Evolutionary conservation across 306 rosid species (phyloP).

Genomic region (Nissolia schottii): DNA sequence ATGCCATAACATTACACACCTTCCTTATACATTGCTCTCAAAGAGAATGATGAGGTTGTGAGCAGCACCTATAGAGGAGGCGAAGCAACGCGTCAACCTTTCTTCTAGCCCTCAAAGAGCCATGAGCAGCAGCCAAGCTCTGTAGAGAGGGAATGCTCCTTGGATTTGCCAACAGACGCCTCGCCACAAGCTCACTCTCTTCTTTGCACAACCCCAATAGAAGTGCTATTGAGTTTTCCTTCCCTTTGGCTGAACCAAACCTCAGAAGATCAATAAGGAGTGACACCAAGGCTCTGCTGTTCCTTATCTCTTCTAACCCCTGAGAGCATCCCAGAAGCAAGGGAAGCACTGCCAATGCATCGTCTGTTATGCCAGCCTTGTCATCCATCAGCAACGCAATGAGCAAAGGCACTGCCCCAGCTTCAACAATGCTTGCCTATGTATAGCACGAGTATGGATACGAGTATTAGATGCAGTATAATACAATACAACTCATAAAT

Average conservation of each 20-base stretch:
- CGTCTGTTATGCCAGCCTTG: slow-evolving; percentile 60
- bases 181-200: slow-evolving; percentile 58
- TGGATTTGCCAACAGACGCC: slow-evolving; percentile 49
- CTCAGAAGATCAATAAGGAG: slow-evolving; percentile 58
- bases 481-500: too few relatives aligned
- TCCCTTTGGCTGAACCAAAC: slow-evolving; percentile 65
- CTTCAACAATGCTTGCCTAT: slow-evolving; percentile 34
- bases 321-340: slow-evolving; percentile 53
- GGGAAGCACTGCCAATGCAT: slow-evolving; percentile 55
- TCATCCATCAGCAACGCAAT: slow-evolving; percentile 58
- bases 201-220: slow-evolving; percentile 62
- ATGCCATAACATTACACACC: neutral
- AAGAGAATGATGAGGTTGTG: slow-evolving; percentile 52
- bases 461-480: too few relatives aligned
- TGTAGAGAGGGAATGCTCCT: slow-evolving; percentile 64
- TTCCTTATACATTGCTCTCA: slow-evolving; percentile 6
- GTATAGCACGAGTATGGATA: too few relatives aligned
- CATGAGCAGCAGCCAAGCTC: slow-evolving; percentile 56
- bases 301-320: slow-evolving; percentile 55
- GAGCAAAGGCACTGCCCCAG: slow-evolving; percentile 60
- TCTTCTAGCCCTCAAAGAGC: slow-evolving; percentile 73
- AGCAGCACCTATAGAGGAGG: slow-evolving; percentile 73
- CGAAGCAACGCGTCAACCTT: slow-evolving; percentile 87
- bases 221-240: slow-evolving; percentile 57
- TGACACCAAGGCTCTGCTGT: slow-evolving; percentile 43